phyloP scores from a whole-genome alignment of 2,329 filamentous ascomycete species.

The Celoporthe dispersa region DNA sequence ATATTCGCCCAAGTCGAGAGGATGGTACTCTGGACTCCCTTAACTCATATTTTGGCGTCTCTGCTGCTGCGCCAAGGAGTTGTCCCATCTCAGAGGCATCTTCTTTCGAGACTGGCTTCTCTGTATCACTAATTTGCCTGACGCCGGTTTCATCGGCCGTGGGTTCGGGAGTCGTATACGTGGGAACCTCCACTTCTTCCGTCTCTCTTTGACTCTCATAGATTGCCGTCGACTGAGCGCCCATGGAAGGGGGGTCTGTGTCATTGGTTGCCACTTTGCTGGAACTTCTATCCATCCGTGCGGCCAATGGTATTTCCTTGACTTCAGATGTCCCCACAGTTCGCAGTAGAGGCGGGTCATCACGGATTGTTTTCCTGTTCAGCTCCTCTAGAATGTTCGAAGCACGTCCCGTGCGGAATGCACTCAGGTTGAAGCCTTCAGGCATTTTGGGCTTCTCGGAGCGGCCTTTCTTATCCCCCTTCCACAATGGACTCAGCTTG shows the following conservation, averaged over 20 bases:
- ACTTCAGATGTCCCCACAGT: neutral
- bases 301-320: neutral
- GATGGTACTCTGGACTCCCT: constrained; percentile 90
- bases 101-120: constrained; percentile 29
- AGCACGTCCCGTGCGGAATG: neutral
- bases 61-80: constrained; percentile 33
- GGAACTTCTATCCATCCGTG: too few species aligned
- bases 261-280: neutral
- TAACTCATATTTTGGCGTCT: constrained; percentile 64
- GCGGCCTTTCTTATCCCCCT: constrained; percentile 20
- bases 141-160: neutral
- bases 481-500: constrained; percentile 26
- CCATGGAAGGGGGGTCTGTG: neutral
- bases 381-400: constrained; percentile 20
- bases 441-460: constrained; percentile 9
- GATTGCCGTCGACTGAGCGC: neutral
- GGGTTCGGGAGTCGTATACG: constrained; percentile 7
- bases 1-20: constrained; percentile 82
- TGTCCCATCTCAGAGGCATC: constrained; percentile 34
- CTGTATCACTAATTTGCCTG: neutral
- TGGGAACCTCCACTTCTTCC: constrained; percentile 4
- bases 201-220: constrained; percentile 14
- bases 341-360: neutral
- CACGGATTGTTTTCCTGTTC: neutral
- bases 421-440: constrained; percentile 13